Evolutionary conservation across 2,329 filamentous ascomycete genomes (phyloP).

Genomic region (Westerdykella aurantiaca): DNA sequence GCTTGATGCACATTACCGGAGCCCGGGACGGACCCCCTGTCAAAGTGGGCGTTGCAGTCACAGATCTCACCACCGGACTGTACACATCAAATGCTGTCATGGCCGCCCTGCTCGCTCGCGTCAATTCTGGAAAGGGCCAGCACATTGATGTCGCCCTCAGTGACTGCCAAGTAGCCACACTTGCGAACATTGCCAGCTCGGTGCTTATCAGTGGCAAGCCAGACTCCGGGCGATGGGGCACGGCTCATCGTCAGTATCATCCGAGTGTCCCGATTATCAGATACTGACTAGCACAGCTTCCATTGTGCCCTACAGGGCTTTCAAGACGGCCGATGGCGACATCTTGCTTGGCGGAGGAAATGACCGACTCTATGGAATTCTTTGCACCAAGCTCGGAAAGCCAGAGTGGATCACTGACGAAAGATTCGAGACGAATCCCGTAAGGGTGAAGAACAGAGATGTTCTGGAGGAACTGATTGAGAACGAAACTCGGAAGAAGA

Average conservation of each 20-base stretch:
- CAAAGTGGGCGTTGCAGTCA: conserved; percentile 96
- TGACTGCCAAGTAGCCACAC: conserved; percentile 89
- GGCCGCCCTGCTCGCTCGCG: conserved; percentile 77
- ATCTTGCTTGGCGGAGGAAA: conserved; percentile 61
- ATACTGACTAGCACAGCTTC: conserved; percentile 55
- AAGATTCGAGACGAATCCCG: conserved; percentile 54
- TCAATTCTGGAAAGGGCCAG: conserved; percentile 72
- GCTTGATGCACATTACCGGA: conserved; percentile 97
- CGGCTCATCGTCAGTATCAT: conserved; percentile 70
- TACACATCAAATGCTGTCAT: conserved; percentile 96
- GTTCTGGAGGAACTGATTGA: conserved; percentile 77
- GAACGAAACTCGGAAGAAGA: conserved; percentile 64
- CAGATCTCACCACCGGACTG: conserved; percentile 87
- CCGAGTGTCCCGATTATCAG: conserved; percentile 6
- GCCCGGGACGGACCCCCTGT: conserved; percentile 82
- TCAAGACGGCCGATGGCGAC: conserved; percentile 58
- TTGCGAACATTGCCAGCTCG: conserved; percentile 93
- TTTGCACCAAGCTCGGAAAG: conserved; percentile 53
- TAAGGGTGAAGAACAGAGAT: conserved; percentile 62
- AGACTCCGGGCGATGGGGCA: conserved; percentile 90
- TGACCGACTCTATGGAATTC: conserved; percentile 55
- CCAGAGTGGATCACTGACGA: conserved; percentile 54
- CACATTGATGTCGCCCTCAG: conserved; percentile 88
- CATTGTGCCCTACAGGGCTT: conserved; percentile 92
- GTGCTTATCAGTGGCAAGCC: conserved; percentile 81